Conservation (phyloP, 805 yeast species). For the Schizosaccharomyces osmophilus region DNA sequence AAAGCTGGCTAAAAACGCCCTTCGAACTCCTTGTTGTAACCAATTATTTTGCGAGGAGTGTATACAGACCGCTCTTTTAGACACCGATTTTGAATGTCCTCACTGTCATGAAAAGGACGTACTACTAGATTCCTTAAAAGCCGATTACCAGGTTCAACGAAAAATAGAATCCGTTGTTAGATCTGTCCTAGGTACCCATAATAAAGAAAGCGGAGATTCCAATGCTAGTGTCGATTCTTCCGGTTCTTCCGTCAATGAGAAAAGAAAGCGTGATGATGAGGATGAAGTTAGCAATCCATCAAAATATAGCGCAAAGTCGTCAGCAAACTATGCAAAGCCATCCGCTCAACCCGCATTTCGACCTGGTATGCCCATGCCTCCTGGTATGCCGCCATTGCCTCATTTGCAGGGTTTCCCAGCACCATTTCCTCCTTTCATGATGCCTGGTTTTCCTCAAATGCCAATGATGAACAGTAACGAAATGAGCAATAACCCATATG, state of each 20-base stretch:
- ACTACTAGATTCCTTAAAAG: slow-evolving; percentile 27
- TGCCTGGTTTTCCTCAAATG: not conserved
- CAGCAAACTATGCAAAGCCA: not conserved
- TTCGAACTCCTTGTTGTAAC: slow-evolving; percentile 59
- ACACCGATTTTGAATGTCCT: slow-evolving; percentile 76
- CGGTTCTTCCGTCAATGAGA: not conserved
- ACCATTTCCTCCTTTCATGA: slow-evolving; percentile 1
- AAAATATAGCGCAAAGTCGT: not conserved
- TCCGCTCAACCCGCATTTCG: not conserved
- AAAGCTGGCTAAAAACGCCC: slow-evolving; percentile 44
- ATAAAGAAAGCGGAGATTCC: not conserved
- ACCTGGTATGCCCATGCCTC: not conserved
- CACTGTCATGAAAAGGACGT: slow-evolving; percentile 53
- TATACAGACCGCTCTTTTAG: slow-evolving; percentile 43
- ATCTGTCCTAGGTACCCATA: not conserved
- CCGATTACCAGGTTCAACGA: not conserved
- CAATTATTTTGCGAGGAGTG: slow-evolving; percentile 32
- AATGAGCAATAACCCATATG: not conserved
- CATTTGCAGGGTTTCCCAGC: not conserved
- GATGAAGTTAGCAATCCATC: not conserved
- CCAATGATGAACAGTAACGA: not conserved
- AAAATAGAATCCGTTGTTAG: not conserved
- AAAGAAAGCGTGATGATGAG: not conserved
- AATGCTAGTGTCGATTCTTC: not conserved
- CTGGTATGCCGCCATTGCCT: not conserved